These are phyloP conservation scores for Suillus clintonianus DNA, from an alignment of 768 basidiomycete species.

Conservation along the genomic window DNA sequence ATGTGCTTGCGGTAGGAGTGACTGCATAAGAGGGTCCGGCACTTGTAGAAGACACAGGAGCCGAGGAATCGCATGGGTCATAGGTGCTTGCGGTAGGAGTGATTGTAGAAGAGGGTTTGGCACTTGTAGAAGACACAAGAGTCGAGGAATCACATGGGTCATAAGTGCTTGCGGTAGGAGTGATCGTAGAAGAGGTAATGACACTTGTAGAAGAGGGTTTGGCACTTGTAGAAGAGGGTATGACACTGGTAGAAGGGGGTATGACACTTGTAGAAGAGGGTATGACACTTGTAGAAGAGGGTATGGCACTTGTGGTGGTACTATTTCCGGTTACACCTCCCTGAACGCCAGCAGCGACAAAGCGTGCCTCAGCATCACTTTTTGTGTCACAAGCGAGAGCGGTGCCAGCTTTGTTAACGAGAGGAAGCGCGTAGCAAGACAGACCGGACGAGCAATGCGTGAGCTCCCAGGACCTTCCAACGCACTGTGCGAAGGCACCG, in stretches of 20 bases:
- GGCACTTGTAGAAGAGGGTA: too few relatives aligned
- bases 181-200: too few relatives aligned
- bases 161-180: too few relatives aligned
- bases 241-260: background rate
- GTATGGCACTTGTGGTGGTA: background rate
- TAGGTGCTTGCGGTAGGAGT: background rate
- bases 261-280: background rate
- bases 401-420: slow-evolving; percentile 42
- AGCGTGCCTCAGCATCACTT: slow-evolving; percentile 44
- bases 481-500: slow-evolving; percentile 43
- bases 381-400: slow-evolving; percentile 51
- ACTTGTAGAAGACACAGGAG: background rate
- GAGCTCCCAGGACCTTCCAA: slow-evolving; percentile 32
- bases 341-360: slow-evolving; percentile 43
- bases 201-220: too few relatives aligned
- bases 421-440: slow-evolving; percentile 42
- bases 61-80: background rate
- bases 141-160: too few relatives aligned
- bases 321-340: slow-evolving; percentile 43
- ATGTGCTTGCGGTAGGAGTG: too few relatives aligned
- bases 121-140: too few relatives aligned
- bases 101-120: background rate
- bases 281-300: too few relatives aligned
- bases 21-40: too few relatives aligned
- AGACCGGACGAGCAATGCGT: slow-evolving; percentile 34